Percentiles rank a stretch among this genome's conserved stretches.
These are phyloP conservation scores for Adansonia grandidieri DNA, from an alignment of 441 rosid species.

Conservation along the genomic window DNA sequence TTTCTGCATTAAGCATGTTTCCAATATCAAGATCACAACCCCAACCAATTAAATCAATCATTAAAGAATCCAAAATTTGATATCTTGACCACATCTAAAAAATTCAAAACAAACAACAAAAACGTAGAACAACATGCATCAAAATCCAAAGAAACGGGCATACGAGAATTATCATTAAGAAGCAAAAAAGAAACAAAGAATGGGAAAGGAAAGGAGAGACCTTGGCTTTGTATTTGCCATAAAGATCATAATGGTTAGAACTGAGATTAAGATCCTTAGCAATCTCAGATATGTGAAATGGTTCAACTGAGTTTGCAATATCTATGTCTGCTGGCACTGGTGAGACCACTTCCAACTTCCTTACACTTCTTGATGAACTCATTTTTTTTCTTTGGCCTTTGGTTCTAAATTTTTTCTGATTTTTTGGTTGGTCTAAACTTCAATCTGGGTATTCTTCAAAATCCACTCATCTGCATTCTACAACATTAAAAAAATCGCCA, in stretches of 20 bases:
- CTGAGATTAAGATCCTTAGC: conserved; percentile 74
- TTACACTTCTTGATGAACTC: conserved; percentile 55
- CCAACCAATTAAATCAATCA: not conserved
- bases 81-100: not conserved
- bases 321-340: conserved; percentile 98
- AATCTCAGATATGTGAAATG: conserved; percentile 84
- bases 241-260: conserved; percentile 84
- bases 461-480: not conserved
- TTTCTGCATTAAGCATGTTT: not conserved
- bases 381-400: conserved; percentile 30
- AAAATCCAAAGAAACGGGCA: conserved; percentile 16
- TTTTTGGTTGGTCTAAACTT: not conserved
- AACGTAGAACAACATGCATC: not conserved
- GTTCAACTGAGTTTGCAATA: conserved; percentile 86
- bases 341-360: conserved; percentile 74
- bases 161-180: not conserved
- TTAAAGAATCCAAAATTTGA: not conserved
- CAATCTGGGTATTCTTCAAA: conserved; percentile 7
- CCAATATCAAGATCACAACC: not conserved
- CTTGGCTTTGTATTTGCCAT: conserved; percentile 97
- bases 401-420: not conserved
- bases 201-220: conserved; percentile 36
- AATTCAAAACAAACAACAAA: not conserved
- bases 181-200: not conserved
- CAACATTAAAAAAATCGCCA: not conserved